Evolutionary conservation across 164 flowering plant species (phyloP).

Genomic region (Piper betle): DNA sequence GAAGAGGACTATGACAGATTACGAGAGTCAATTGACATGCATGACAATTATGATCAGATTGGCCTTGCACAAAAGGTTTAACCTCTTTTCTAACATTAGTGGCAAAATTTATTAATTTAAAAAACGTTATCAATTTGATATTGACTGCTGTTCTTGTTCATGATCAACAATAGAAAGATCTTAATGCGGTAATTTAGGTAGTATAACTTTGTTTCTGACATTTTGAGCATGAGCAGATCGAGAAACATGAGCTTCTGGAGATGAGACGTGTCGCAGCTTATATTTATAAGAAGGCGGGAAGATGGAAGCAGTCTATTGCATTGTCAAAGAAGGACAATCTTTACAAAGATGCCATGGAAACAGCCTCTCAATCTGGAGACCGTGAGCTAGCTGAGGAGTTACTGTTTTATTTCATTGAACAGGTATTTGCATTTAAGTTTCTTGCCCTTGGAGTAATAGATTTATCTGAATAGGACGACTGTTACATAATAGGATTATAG

Average conservation of each 20-base stretch:
- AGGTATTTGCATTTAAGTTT: constrained; percentile 28
- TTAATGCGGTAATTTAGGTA: constrained; percentile 30
- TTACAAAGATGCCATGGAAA: constrained; percentile 97
- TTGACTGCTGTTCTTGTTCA: background rate
- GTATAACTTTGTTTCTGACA: background rate
- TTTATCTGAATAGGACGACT: background rate
- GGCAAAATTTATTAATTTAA: too few relatives aligned
- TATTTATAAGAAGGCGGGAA: constrained; percentile 91
- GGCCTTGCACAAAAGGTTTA: constrained; percentile 96
- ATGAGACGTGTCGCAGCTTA: constrained; percentile 99
- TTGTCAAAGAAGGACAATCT: constrained; percentile 92
- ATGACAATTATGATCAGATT: constrained; percentile 91
- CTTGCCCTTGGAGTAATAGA: background rate
- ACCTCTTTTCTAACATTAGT: too few relatives aligned
- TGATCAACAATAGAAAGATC: constrained; percentile 5
- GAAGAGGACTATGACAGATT: constrained; percentile 96
- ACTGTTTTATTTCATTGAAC: constrained; percentile 90
- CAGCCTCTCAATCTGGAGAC: constrained; percentile 91
- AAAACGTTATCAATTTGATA: too few relatives aligned
- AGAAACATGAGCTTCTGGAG: constrained; percentile 97
- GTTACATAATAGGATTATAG: background rate
- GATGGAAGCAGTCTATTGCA: constrained; percentile 98
- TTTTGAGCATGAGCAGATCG: constrained; percentile 48
- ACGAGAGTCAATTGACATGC: constrained; percentile 91
- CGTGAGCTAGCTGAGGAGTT: constrained; percentile 92